phyloP scores from a whole-genome alignment of 495 filamentous ascomycete species.

The Tuber aestivum region DNA sequence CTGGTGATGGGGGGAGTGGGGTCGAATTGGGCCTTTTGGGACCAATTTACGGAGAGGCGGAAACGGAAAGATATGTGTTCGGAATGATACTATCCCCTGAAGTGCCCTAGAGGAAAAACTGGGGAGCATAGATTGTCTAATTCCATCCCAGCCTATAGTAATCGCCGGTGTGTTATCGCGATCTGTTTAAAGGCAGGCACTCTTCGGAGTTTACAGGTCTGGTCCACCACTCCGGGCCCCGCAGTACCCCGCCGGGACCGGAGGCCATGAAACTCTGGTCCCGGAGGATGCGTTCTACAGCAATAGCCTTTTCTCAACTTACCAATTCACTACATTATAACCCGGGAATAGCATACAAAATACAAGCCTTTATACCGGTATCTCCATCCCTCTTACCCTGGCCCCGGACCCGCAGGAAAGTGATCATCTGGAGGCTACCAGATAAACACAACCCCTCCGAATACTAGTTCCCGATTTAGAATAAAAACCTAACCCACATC shows the following conservation, averaged over 20 bases:
- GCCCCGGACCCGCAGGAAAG: not conserved
- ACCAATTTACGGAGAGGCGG: not conserved
- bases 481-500: not conserved
- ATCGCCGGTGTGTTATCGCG: not conserved
- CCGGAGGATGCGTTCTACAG: not conserved
- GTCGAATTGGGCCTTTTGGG: not conserved
- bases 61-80: not conserved
- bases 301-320: not conserved
- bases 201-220: no score
- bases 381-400: not conserved
- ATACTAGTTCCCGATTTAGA: not conserved
- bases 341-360: not conserved
- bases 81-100: not conserved
- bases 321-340: not conserved
- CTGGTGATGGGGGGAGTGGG: not conserved
- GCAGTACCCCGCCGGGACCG: not conserved
- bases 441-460: not conserved
- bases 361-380: not conserved
- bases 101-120: not conserved
- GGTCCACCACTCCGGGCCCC: not conserved
- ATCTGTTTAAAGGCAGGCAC: not conserved
- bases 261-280: not conserved
- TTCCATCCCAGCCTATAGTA: not conserved
- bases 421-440: not conserved
- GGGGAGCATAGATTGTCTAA: not conserved